phyloP scores from a whole-genome alignment of 2,329 filamentous ascomycete genomes.

The Penicillium sp. region DNA sequence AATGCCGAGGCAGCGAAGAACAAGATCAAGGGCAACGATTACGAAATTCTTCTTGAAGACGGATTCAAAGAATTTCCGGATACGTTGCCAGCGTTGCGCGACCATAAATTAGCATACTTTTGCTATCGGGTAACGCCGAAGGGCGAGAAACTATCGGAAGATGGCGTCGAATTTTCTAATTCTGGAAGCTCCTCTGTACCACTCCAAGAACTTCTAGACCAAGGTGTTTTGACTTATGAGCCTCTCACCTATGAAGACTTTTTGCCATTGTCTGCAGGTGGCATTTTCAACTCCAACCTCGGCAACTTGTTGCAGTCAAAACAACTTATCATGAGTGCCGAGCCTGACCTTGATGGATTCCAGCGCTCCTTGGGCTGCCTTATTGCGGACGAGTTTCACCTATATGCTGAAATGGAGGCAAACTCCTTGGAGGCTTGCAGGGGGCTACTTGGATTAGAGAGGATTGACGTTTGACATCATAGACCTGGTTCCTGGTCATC shows the following conservation, averaged over 20 bases:
- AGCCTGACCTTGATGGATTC: constrained; percentile 29
- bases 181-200: not conserved
- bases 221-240: constrained; percentile 35
- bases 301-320: constrained; percentile 19
- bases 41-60: constrained; percentile 24
- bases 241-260: constrained; percentile 58
- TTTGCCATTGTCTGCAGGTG: constrained; percentile 53
- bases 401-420: constrained; percentile 28
- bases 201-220: constrained; percentile 35
- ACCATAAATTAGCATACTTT: constrained; percentile 42
- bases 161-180: not conserved
- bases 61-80: constrained; percentile 46
- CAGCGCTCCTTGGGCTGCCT: constrained; percentile 22
- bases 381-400: constrained; percentile 27
- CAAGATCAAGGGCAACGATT: constrained; percentile 2
- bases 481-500: not conserved
- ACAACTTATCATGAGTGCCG: constrained; percentile 25
- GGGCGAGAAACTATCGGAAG: constrained; percentile 1
- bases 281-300: constrained; percentile 53
- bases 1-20: constrained; percentile 15
- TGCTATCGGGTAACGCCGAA: constrained; percentile 31
- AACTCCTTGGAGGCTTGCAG: constrained; percentile 26
- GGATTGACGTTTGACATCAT: not conserved
- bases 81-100: constrained; percentile 38
- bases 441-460: constrained; percentile 11